These are phyloP conservation scores for Cytidiella melzeri DNA, from an alignment of 768 basidiomycete genomes.

Conservation along the genomic window DNA sequence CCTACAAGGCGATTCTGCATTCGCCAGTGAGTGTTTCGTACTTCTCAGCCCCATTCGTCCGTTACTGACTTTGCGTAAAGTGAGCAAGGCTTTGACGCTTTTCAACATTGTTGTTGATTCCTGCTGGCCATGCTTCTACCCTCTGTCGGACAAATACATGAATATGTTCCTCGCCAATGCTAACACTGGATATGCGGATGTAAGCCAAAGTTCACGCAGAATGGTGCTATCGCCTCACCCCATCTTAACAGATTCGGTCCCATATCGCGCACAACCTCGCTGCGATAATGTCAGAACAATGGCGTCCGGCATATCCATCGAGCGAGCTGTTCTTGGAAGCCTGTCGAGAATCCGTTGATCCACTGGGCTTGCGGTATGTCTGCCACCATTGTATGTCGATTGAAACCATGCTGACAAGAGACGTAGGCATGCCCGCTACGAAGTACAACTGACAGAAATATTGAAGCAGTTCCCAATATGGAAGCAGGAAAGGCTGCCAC, in stretches of 20 bases:
- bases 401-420: slow-evolving; percentile 32
- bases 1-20: slow-evolving; percentile 81
- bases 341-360: slow-evolving; percentile 46
- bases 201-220: slow-evolving; percentile 24
- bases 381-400: slow-evolving; percentile 3
- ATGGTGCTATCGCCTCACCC: background rate
- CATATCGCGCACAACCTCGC: slow-evolving; percentile 64
- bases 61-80: slow-evolving; percentile 30
- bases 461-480: slow-evolving; percentile 55
- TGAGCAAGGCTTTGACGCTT: slow-evolving; percentile 68
- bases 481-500: slow-evolving; percentile 74
- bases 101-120: slow-evolving; percentile 62
- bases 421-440: slow-evolving; percentile 53
- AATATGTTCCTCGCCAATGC: slow-evolving; percentile 69
- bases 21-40: slow-evolving; percentile 55
- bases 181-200: slow-evolving; percentile 83
- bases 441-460: slow-evolving; percentile 50
- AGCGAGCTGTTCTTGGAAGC: slow-evolving; percentile 48
- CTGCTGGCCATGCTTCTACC: slow-evolving; percentile 59
- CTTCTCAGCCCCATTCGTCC: slow-evolving; percentile 5
- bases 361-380: slow-evolving; percentile 53
- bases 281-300: slow-evolving; percentile 50
- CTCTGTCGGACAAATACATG: slow-evolving; percentile 62
- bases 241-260: slow-evolving; percentile 49
- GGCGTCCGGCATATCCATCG: slow-evolving; percentile 63